Evolutionary conservation across 2,329 filamentous ascomycete genomes (phyloP).

Genomic region (Nectriaceae sp.): DNA sequence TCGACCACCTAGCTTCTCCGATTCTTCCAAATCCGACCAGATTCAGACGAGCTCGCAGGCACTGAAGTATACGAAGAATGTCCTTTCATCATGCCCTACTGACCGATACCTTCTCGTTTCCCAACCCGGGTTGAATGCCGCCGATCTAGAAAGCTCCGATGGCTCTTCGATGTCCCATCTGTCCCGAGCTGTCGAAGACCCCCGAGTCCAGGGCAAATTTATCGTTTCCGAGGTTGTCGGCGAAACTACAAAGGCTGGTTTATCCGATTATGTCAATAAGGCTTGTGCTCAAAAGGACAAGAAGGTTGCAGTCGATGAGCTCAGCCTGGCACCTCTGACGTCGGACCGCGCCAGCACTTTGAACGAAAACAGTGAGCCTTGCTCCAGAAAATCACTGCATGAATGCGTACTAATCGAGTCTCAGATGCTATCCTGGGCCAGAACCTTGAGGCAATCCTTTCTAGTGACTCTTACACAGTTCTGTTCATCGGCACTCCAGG

Average conservation of each 20-base stretch:
- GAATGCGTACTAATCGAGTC: conserved; percentile 3
- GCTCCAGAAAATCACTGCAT: not conserved
- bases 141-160: conserved; percentile 61
- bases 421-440: conserved; percentile 54
- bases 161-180: conserved; percentile 57
- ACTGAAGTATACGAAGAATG: conserved; percentile 43
- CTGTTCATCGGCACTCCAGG: conserved; percentile 70
- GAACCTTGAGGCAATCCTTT: conserved; percentile 42
- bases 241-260: conserved; percentile 41
- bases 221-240: conserved; percentile 62
- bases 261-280: conserved; percentile 47
- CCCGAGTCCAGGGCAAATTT: conserved; percentile 41
- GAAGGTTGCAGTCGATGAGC: conserved; percentile 40
- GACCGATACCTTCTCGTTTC: conserved; percentile 75
- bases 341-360: conserved; percentile 45
- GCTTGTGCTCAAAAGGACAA: conserved; percentile 45
- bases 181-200: conserved; percentile 40
- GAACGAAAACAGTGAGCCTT: conserved; percentile 48
- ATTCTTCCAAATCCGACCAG: conserved; percentile 38
- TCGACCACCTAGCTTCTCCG: conserved; percentile 33
- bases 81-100: conserved; percentile 70
- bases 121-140: conserved; percentile 72
- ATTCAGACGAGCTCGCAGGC: conserved; percentile 52
- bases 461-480: conserved; percentile 65
- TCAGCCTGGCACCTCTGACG: conserved; percentile 44